phyloP scores from a whole-genome alignment of 2,329 filamentous ascomycete genomes.

The Lachnellula occidentalis region DNA sequence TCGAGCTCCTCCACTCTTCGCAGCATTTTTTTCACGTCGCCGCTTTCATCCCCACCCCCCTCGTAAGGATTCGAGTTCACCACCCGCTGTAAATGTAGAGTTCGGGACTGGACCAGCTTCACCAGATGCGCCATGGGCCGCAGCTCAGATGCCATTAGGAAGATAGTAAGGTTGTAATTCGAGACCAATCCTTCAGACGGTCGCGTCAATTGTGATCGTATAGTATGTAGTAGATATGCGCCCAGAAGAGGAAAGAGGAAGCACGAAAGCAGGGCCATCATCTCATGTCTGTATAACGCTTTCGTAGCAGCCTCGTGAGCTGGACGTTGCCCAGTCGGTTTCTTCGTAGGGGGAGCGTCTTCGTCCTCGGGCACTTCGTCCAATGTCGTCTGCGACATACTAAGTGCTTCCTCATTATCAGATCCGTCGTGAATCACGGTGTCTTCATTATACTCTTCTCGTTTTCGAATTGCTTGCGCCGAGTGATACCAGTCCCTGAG shows the following conservation, averaged over 20 bases:
- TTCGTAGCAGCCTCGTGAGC: constrained; percentile 39
- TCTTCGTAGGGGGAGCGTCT: constrained; percentile 8
- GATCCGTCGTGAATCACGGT: constrained; percentile 38
- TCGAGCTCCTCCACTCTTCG: constrained; percentile 68
- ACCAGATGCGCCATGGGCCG: constrained; percentile 77
- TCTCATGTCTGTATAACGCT: constrained; percentile 71
- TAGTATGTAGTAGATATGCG: constrained; percentile 77
- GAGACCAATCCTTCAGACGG: constrained; percentile 84
- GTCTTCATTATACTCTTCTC: constrained; percentile 39
- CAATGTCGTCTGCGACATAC: constrained; percentile 23
- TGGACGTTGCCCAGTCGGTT: constrained; percentile 17
- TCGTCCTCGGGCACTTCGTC: constrained; percentile 27
- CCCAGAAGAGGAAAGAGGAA: constrained; percentile 73
- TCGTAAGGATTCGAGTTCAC: constrained; percentile 51
- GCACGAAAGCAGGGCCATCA: constrained; percentile 68
- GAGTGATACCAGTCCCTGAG: constrained; percentile 68
- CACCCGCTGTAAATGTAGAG: constrained; percentile 72
- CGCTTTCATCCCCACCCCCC: constrained; percentile 15
- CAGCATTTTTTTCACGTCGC: constrained; percentile 51
- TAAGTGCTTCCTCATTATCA: constrained; percentile 36
- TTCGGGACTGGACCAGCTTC: constrained; percentile 72
- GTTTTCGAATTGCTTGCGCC: constrained; percentile 56
- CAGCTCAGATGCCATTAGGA: constrained; percentile 80
- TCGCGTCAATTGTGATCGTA: constrained; percentile 73
- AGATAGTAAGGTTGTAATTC: constrained; percentile 89